Evolutionary conservation across 2,329 filamentous ascomycete species (phyloP), one percentile per base, ranked within the genome.

Genomic region (Madurella fahalii): DNA sequence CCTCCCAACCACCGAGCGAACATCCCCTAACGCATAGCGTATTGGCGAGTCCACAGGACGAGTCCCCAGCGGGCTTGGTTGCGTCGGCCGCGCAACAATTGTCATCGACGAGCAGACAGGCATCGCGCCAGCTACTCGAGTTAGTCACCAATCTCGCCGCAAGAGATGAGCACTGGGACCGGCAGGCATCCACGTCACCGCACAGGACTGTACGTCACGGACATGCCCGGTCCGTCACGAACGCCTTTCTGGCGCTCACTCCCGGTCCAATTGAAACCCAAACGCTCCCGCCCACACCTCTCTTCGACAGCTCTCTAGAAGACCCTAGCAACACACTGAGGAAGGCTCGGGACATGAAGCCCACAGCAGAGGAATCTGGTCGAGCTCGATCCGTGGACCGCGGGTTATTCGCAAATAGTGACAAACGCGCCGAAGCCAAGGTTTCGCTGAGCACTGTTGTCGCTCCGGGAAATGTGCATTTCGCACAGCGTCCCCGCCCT

Each of bases 11-110:
- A 62, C 77, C 79, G 50, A 71, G 73, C 47, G 86, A 90, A 50
- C 89, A 93, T 67, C 88, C 89, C 17, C 72, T 93, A 41, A 83
- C 88, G 16, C 86, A 89, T 62, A 92, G 87, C 66, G 80, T 89
- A 47, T 84, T 82, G 37, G 87, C 82, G 16, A 89, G 84, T 64
- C 88, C 87, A 1, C 82, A 85, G 46, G 70, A 74, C 13, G 71
- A 71, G 59, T 65, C 69, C 15, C 64, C 62, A 41, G 63, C 67
- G 43, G 65, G 44, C 40, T 49, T 58, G 53, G 45, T 53, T 58
- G 70, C 56, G 62, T 69, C 39, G 16, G 34, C 58, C 9, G 37
- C 47, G 15, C 48, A 20, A n/a, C 44, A 54, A 11, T 52, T 49
- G 11, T 39, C 54, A 37, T 51, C 53, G 7, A n/a, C 25, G 18